Base-by-base conservation (phyloP, 257 asterid species). In the Solanum tacnaense region DNA sequence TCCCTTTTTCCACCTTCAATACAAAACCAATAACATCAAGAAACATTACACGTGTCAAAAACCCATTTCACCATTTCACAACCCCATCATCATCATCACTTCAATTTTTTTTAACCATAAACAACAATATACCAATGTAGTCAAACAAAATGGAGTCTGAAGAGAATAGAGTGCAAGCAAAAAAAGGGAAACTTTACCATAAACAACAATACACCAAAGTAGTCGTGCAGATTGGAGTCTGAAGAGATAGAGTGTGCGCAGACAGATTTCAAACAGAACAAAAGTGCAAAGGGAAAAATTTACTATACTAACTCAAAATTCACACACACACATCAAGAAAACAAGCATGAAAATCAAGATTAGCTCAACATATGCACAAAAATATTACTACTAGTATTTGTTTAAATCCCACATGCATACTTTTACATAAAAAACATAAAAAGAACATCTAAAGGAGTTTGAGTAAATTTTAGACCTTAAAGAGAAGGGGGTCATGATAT, bases 1-100 rank as follows among this genome's bases (percentile, higher is more conserved):
- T 95, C 91, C 93, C 94, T 91, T 90, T 93, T 87, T 95, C 98
- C 93, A 96, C 99, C 99, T 96, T 89, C 92, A 88, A 86, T 25
- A 46, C n/a, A 79, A 44, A 36, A 89, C 76, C 32, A 71, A 87
- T 16, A 87, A 84, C 79, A 58, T 86, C 88, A 90, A 88, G 82
- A 89, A 9, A 78, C 11, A 84, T 74, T 16, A 92, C 93, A 92
- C 90, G 93, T 89, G 92, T 91, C 93, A 87, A 7, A 2, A 89
- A 56, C 87, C 52, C 87, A 87, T 74, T 52, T 46, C 35, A 89
- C 81, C 34, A 36, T 79, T 52, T 60, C 65, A 85, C 74, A 39
- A 32, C 52, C 65, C 39, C 32, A 74, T 41, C 58, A 85, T 79
- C 68, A 79, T 79, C 68, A 79, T 79, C 3, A 75, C 31, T 10